phyloP scores from a whole-genome alignment of 2,329 filamentous ascomycete genomes.

The Paecilomyces sp. region DNA sequence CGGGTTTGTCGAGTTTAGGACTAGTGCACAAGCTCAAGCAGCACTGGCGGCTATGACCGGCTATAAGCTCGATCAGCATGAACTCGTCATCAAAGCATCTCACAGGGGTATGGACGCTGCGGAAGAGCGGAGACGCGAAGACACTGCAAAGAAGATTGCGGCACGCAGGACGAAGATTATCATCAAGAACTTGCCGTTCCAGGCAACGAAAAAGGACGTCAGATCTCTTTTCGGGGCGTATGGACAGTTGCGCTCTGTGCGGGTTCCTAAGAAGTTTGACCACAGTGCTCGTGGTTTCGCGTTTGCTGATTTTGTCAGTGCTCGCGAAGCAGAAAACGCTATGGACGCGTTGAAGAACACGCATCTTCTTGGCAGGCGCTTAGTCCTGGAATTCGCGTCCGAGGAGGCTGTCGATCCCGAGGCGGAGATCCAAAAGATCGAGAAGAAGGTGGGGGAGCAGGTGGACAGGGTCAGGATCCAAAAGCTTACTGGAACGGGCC shows the following conservation, averaged over 20 bases:
- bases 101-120: constrained; percentile 83
- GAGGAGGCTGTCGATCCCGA: constrained; percentile 86
- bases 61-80: constrained; percentile 77
- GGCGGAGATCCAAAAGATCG: constrained; percentile 94
- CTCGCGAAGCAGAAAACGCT: constrained; percentile 82
- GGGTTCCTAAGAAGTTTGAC: constrained; percentile 93
- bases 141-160: constrained; percentile 72
- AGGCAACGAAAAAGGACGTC: constrained; percentile 88
- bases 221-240: constrained; percentile 79
- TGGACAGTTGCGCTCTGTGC: constrained; percentile 84
- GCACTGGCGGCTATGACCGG: constrained; percentile 84
- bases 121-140: constrained; percentile 75
- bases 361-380: constrained; percentile 79
- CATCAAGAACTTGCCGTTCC: constrained; percentile 97
- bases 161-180: constrained; percentile 82
- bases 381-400: constrained; percentile 88
- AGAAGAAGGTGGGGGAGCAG: constrained; percentile 88
- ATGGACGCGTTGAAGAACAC: constrained; percentile 87
- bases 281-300: constrained; percentile 84
- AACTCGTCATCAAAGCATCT: constrained; percentile 75
- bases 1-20: constrained; percentile 84
- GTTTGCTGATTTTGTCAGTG: constrained; percentile 91
- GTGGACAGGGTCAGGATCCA: constrained; percentile 85
- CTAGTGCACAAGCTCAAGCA: constrained; percentile 68
- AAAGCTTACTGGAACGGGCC: constrained; percentile 71